Percentiles rank a stretch among this genome's conserved stretches.
These are phyloP conservation scores for Canavalia ensiformis DNA, from an alignment of 306 rosid species.

Conservation along the genomic window DNA sequence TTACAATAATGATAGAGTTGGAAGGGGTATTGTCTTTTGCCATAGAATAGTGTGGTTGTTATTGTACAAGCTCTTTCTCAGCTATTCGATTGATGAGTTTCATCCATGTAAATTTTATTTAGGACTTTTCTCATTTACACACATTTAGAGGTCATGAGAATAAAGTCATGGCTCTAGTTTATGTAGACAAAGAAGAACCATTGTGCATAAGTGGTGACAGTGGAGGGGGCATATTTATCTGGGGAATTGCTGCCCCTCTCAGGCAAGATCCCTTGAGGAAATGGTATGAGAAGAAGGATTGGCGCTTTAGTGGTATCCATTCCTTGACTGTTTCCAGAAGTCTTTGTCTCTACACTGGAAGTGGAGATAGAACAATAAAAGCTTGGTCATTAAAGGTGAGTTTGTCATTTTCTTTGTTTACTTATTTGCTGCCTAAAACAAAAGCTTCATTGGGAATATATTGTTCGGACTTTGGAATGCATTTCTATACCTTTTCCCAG, in stretches of 20 bases:
- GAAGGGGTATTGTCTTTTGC: conserved; percentile 24
- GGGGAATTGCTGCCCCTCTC: conserved; percentile 70
- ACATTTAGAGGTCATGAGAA: conserved; percentile 91
- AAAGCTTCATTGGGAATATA: conserved; percentile 31
- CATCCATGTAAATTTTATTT: conserved; percentile 48
- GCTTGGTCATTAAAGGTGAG: conserved; percentile 83
- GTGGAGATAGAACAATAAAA: conserved; percentile 91
- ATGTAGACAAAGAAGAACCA: conserved; percentile 74
- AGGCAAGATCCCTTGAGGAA: conserved; percentile 73
- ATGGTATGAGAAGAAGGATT: conserved; percentile 87
- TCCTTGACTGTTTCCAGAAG: conserved; percentile 67
- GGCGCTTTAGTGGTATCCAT: conserved; percentile 97
- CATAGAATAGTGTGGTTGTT: conserved; percentile 10
- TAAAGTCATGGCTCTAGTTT: conserved; percentile 79
- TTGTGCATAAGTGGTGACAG: conserved; percentile 89
- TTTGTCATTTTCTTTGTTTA: conserved; percentile 34
- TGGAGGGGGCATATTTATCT: conserved; percentile 83
- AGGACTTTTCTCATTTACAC: conserved; percentile 86
- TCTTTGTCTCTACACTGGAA: conserved; percentile 75
- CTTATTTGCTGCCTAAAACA: conserved; percentile 29
- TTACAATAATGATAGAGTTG: background rate
- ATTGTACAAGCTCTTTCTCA: conserved; percentile 21
- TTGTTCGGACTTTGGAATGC: conserved; percentile 5
- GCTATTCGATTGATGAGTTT: conserved; percentile 42
- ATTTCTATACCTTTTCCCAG: conserved; percentile 57